phyloP scores from a whole-genome alignment of 345 rosid species.

The Eucalyptus fibrosa region DNA sequence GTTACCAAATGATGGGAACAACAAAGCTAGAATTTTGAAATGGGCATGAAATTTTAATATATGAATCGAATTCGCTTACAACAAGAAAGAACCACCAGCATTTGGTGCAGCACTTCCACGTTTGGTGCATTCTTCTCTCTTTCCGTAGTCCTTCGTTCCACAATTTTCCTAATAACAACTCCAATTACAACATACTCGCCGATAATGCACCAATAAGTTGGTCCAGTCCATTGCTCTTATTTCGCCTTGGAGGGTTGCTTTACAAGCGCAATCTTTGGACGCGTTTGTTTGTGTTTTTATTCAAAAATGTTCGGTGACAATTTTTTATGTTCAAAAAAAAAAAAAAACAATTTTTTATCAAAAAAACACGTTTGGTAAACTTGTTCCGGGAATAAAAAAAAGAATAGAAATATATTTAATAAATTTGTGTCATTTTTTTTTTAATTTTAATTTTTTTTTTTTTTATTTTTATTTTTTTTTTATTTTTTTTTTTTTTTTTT shows the following conservation, averaged over 20 bases:
- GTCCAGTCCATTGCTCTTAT: background rate
- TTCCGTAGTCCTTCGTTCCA: background rate
- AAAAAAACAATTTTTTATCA: too few relatives aligned
- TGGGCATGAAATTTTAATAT: background rate
- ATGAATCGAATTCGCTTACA: background rate
- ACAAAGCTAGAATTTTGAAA: background rate
- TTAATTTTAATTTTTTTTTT: too few relatives aligned
- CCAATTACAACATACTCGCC: background rate
- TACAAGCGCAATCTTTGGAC: too few relatives aligned
- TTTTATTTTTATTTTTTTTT: too few relatives aligned
- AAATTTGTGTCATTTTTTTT: too few relatives aligned
- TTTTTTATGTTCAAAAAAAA: too few relatives aligned
- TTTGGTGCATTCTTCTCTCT: background rate
- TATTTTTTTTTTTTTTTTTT: too few relatives aligned
- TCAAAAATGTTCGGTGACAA: too few relatives aligned
- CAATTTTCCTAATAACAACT: background rate
- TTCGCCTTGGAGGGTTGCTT: background rate
- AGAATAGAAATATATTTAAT: too few relatives aligned
- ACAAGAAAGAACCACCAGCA: background rate
- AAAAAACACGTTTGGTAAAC: too few relatives aligned
- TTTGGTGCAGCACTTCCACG: background rate
- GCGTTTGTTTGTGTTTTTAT: too few relatives aligned
- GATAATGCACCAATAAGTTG: background rate
- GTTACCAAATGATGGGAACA: background rate
- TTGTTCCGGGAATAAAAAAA: too few relatives aligned